These are phyloP conservation scores for Trametes cingulata DNA, from an alignment of 768 basidiomycete species.

Conservation along the genomic window DNA sequence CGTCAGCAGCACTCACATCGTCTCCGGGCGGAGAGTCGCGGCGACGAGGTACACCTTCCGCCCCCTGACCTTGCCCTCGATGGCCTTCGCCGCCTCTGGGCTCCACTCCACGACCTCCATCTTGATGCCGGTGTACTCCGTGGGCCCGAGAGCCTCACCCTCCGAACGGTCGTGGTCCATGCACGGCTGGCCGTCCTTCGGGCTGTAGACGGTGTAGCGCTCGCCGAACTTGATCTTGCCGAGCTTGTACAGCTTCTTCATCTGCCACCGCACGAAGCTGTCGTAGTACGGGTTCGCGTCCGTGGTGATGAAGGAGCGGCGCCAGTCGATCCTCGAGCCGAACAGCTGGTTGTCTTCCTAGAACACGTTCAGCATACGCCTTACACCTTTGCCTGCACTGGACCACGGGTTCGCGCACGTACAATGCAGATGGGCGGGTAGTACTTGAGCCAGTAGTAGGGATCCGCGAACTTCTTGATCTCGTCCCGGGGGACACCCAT, in stretches of 20 bases:
- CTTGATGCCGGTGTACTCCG: slow-evolving; percentile 94
- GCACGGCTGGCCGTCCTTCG: slow-evolving; percentile 98
- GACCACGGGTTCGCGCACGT: slow-evolving; percentile 36
- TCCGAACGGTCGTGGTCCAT: slow-evolving; percentile 99
- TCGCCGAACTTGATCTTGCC: slow-evolving; percentile 98
- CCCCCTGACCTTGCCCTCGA: slow-evolving; percentile 69
- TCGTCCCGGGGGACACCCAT: slow-evolving; percentile 86
- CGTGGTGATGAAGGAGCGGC: slow-evolving; percentile 91
- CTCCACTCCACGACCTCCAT: slow-evolving; percentile 92
- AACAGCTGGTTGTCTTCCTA: slow-evolving; percentile 77
- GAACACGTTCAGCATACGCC: slow-evolving; percentile 24
- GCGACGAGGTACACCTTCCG: slow-evolving; percentile 92
- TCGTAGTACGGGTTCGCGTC: slow-evolving; percentile 98
- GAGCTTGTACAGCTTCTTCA: slow-evolving; percentile 84
- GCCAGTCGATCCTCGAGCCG: slow-evolving; percentile 98
- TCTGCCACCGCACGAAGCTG: slow-evolving; percentile 96
- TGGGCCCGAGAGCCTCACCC: slow-evolving; percentile 92
- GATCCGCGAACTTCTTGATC: slow-evolving; percentile 96
- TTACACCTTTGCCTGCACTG: too few relatives aligned
- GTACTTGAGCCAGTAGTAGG: slow-evolving; percentile 88
- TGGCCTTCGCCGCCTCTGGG: slow-evolving; percentile 57
- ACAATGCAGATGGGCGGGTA: slow-evolving; percentile 96
- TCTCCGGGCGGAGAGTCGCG: slow-evolving; percentile 94
- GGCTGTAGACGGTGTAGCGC: slow-evolving; percentile 97
- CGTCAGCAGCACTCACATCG: slow-evolving; percentile 64